These are phyloP conservation scores for Gliomastix tumulicola DNA, from an alignment of 2,329 filamentous ascomycete genomes.

Conservation along the genomic window DNA sequence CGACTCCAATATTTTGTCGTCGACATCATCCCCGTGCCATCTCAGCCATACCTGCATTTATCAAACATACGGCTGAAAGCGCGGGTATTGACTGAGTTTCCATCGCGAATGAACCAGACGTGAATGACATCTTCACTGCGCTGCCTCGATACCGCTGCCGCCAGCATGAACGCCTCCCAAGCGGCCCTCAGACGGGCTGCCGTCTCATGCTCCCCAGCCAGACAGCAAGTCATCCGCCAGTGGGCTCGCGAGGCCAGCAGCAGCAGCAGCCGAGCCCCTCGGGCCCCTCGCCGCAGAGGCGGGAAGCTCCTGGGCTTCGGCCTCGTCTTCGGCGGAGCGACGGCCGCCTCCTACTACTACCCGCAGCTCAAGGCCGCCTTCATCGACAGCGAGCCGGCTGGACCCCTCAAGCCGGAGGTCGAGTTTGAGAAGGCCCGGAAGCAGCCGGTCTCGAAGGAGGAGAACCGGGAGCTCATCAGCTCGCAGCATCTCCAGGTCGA, in stretches of 20 bases:
- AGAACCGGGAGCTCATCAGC: conserved; percentile 69
- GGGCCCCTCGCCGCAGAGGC: conserved; percentile 11
- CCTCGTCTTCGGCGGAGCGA: conserved; percentile 28
- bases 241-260: conserved; percentile 20
- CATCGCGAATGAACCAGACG: too few species aligned
- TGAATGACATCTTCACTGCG: too few species aligned
- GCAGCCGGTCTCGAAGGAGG: conserved; percentile 56
- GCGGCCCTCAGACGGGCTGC: conserved; percentile 16
- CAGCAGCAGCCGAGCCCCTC: conserved; percentile 3
- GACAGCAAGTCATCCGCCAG: too few species aligned
- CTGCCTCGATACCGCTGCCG: too few species aligned
- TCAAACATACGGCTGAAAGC: too few species aligned
- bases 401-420: conserved; percentile 40
- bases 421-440: conserved; percentile 61
- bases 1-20: too few species aligned
- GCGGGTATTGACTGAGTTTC: too few species aligned
- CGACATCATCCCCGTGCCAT: too few species aligned
- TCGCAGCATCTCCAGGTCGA: conserved; percentile 85
- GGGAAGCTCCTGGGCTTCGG: conserved; percentile 20
- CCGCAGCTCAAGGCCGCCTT: conserved; percentile 18
- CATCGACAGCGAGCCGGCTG: conserved; percentile 5
- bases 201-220: too few species aligned
- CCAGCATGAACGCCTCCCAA: conserved; percentile 25
- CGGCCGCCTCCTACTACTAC: conserved; percentile 29
- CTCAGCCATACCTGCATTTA: too few species aligned